A percentile compares a stretch with the other conserved stretches of the same genome.
Evolutionary conservation across 257 asterid genomes (phyloP).

Genomic region (Verbena officinalis): DNA sequence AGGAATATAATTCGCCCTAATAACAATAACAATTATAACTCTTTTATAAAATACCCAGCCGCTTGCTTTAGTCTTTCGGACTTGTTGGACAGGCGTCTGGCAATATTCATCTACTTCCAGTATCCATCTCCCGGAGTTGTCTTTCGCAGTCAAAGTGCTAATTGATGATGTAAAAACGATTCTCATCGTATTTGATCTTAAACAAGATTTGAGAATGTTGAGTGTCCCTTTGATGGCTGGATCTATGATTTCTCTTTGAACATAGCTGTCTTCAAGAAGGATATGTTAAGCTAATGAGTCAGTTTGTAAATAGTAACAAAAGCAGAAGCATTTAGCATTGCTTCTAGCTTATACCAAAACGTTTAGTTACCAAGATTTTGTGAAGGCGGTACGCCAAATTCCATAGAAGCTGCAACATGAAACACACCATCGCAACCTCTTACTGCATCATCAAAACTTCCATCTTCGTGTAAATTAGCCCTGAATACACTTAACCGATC

Average conservation of each 20-base stretch:
- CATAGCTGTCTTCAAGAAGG: conserved; percentile 47
- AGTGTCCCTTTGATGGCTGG: conserved; percentile 73
- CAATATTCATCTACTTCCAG: conserved; percentile 73
- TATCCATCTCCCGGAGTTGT: conserved; percentile 55
- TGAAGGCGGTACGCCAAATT: conserved; percentile 49
- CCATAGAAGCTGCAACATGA: conserved; percentile 93
- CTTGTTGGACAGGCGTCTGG: conserved; percentile 47
- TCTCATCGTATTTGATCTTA: conserved; percentile 46
- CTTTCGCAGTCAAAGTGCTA: conserved; percentile 84
- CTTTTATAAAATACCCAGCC: conserved; percentile 71
- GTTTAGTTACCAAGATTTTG: conserved; percentile 56
- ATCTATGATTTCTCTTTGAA: conserved; percentile 48
- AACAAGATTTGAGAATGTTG: conserved; percentile 73
- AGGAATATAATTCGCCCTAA: no score
- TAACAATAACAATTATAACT: no score
- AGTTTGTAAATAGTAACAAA: no score
- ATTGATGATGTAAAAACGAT: conserved; percentile 76
- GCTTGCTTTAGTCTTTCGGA: conserved; percentile 63
- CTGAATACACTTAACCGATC: conserved; percentile 57
- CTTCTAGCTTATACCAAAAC: no score
- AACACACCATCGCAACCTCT: conserved; percentile 77
- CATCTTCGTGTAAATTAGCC: conserved; percentile 79
- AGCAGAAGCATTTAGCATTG: no score
- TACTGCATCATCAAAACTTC: conserved; percentile 84
- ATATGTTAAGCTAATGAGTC: no score